Percentiles rank a stretch among this genome's conserved stretches.
Conservation (phyloP, 2,329 filamentous ascomycete species). For the Acrocalymma vagum region DNA sequence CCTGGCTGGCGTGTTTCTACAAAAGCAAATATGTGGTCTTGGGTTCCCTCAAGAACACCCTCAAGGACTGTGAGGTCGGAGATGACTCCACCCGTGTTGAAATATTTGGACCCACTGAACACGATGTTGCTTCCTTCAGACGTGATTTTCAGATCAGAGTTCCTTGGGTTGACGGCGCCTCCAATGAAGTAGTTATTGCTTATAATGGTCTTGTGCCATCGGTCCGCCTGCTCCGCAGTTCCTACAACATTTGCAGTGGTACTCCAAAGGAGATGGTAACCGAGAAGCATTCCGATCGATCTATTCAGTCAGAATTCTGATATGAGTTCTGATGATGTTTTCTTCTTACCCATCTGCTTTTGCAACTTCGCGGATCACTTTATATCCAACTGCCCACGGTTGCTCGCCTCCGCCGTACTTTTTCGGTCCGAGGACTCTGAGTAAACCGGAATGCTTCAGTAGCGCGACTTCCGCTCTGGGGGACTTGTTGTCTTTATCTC, state of each 20-base stretch:
- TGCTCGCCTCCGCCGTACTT: slow-evolving; percentile 63
- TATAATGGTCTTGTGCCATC: slow-evolving; percentile 65
- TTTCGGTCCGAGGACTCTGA: slow-evolving; percentile 60
- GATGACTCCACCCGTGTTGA: slow-evolving; percentile 73
- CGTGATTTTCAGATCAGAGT: slow-evolving; percentile 67
- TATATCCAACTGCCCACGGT: slow-evolving; percentile 65
- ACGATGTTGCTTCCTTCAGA: slow-evolving; percentile 63
- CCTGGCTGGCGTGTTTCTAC: slow-evolving; percentile 66
- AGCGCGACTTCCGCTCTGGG: slow-evolving; percentile 61
- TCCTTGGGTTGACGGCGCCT: slow-evolving; percentile 70
- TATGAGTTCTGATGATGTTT: no score
- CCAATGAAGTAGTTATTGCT: slow-evolving; percentile 72
- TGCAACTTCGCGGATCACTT: slow-evolving; percentile 68
- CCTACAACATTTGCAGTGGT: slow-evolving; percentile 69
- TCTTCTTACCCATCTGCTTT: slow-evolving; percentile 69
- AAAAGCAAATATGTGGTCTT: slow-evolving; percentile 70
- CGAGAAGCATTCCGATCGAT: slow-evolving; percentile 71
- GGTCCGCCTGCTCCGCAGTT: slow-evolving; percentile 66
- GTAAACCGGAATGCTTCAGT: slow-evolving; percentile 60
- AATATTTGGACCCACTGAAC: slow-evolving; percentile 71
- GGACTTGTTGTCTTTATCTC: slow-evolving; percentile 62
- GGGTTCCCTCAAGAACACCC: slow-evolving; percentile 66
- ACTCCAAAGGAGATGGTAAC: slow-evolving; percentile 72
- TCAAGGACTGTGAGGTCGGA: slow-evolving; percentile 73
- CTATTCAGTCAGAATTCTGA: no score